Base-by-base conservation (phyloP, 2,329 filamentous ascomycete species). In the Pestalotiopsis sp. region DNA sequence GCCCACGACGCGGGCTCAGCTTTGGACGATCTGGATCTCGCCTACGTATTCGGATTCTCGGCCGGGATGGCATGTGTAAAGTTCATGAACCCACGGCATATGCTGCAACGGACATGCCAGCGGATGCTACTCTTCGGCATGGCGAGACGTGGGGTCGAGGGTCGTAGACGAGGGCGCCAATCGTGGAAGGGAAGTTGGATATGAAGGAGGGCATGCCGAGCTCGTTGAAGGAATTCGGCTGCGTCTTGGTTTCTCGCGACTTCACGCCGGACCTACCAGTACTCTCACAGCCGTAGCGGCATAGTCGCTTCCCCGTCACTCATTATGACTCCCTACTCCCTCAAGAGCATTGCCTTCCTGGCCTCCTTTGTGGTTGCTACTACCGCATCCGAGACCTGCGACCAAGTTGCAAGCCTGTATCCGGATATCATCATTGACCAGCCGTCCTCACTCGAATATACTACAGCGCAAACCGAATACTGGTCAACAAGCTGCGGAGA, bases 401-500 rank as follows among this genome's bases (percentile, higher is more conserved):
- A 77, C 13, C 76, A 74, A 2, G 76, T 84, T n/a, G 71, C 78
- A 49, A 72, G 66, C 13, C 69, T 72, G 17, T 76, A 66, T 66
- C 63, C 77, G 2, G 74, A 75, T 4, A 80, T 83, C 63, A 67
- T 77, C 14, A 71, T 82, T 27, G 74, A 81, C 66, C 73, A 76
- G 31, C 75, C 74, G 7, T 68, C 79, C 0, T 73, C 79, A 5
- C 17, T 78, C 7, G 72, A 73, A 14, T 85, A 84, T 71, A 75
- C 71, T 11, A 65, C 65, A 2, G 82, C 83, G 59, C 75, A 84
- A 71, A 75, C 73, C 7, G 75, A 84, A 25, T 85, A 85, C 74
- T 85, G 84, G 83, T 86, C 84, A 3, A 80, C 80, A 2, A 75
- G 77, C 23, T 83, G 82, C 68, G 76, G 81, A 17, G 79, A 79